Base-by-base conservation (phyloP, 2,329 filamentous ascomycete species). In the Bretziella fagacearum region DNA sequence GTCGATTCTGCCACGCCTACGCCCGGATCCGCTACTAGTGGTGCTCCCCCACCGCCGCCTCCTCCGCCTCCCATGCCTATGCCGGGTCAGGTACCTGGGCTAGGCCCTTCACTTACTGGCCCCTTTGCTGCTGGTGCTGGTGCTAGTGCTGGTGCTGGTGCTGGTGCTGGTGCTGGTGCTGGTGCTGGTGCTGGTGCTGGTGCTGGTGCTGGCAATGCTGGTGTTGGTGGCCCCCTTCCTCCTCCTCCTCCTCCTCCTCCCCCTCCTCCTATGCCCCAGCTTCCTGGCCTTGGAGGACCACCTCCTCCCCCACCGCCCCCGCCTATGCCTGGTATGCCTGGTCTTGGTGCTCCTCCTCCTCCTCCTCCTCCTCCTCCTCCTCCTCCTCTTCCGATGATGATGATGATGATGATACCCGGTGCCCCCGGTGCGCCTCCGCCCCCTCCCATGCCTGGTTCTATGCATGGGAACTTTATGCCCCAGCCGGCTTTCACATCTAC, bases 391-490 rank as follows among this genome's bases (percentile, higher is more conserved):
- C 65, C 65, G 3, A 63, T 64, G 52, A n/a, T n/a, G n/a, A n/a
- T n/a, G n/a, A n/a, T n/a, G n/a, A n/a, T n/a, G n/a, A n/a, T n/a
- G n/a, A n/a, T n/a, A n/a, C 58, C 59, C 50, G 56, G 59, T 32
- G 53, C 54, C 29, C 58, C 60, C 27, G 57, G 58, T 39, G 66
- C 70, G 4, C 73, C 73, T 3, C 73, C 76, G 10, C 77, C 77
- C 1, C 73, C 75, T 18, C 77, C 79, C 2, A 70, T 79, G 57
- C 79, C 80, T 52, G 79, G 77, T 39, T 71, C 76, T 46, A 76
- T 80, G 53, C 78, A 81, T 48, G 84, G 84, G 6, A 79, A 84
- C 52, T 95, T 82, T 65, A 64, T 94, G 52, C 71, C 78, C 41
- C 74, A 79, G 53, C 69, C 75, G 54, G 67, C 68, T 49, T 72